Evolutionary conservation across 169 alveolate genomes (phyloP).

Genomic region (Babesia caballi): DNA sequence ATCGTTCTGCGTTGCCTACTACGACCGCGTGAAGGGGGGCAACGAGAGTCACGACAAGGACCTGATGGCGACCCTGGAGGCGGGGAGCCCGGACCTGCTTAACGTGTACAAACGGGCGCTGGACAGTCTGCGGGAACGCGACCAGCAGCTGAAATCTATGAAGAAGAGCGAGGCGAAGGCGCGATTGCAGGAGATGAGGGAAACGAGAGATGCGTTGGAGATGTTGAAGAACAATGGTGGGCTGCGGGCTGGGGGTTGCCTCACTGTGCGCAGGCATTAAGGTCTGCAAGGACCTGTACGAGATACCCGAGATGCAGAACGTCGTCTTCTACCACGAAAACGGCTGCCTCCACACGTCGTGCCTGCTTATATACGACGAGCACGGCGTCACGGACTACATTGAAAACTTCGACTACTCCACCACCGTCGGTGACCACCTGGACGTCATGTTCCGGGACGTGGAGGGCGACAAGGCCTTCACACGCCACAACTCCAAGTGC

Average conservation of each 20-base stretch:
- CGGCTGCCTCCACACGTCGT: conserved; percentile 57
- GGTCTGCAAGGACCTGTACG: conserved; percentile 16
- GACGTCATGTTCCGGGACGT: conserved; percentile 63
- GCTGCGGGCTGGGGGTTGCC: background rate
- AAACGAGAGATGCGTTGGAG: background rate
- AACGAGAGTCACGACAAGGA: background rate
- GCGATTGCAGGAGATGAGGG: background rate
- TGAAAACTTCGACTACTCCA: conserved; percentile 44
- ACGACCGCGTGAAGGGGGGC: background rate
- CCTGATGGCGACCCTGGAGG: background rate
- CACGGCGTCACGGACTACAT: conserved; percentile 53
- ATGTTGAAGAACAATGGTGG: conserved; percentile 30
- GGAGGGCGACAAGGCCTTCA: background rate
- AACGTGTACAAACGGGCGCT: conserved; percentile 16
- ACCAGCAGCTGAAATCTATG: background rate
- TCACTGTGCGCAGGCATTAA: conserved; percentile 24
- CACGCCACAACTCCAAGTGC: conserved; percentile 31
- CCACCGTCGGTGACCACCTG: conserved; percentile 57
- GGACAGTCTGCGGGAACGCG: conserved; percentile 12
- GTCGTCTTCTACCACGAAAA: conserved; percentile 40
- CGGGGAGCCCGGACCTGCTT: conserved; percentile 16
- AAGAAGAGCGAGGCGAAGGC: background rate
- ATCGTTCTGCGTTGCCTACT: conserved; percentile 51
- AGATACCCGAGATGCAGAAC: conserved; percentile 44
- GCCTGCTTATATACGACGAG: conserved; percentile 60